Percentiles rank a stretch among this genome's conserved stretches.
Conservation (phyloP, 2,329 filamentous ascomycete genomes). For the Botrytis sinoallii region DNA sequence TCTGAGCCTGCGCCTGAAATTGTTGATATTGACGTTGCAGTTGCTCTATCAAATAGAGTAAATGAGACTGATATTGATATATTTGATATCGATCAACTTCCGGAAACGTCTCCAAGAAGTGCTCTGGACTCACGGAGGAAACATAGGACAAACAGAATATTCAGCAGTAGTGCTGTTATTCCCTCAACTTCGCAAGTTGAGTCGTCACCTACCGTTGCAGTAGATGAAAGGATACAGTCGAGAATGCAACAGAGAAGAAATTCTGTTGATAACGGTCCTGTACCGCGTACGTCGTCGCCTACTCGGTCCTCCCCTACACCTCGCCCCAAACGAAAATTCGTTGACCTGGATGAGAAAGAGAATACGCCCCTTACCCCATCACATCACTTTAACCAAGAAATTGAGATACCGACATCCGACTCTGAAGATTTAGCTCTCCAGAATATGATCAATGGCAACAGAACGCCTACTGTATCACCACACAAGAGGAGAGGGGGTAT, state of each 20-base stretch:
- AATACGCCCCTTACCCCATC: neutral
- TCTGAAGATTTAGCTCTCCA: neutral
- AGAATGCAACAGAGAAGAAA: neutral
- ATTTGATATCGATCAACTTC: constrained; percentile 10
- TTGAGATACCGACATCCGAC: neutral
- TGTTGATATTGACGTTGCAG: neutral
- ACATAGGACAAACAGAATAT: neutral
- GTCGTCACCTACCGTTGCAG: neutral
- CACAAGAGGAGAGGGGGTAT: neutral
- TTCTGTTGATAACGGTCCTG: neutral
- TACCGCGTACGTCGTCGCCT: neutral
- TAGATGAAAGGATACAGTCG: neutral
- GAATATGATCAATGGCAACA: neutral
- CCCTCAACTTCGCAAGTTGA: constrained; percentile 11
- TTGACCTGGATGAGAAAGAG: constrained; percentile 14
- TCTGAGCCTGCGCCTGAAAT: neutral
- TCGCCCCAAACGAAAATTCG: constrained; percentile 9
- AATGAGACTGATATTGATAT: neutral
- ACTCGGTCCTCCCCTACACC: neutral
- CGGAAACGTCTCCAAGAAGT: constrained; percentile 16
- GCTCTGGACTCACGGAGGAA: constrained; percentile 7
- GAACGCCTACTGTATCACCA: neutral
- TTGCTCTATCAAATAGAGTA: neutral
- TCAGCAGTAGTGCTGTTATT: constrained; percentile 6
- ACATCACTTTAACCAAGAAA: neutral